Conservation (phyloP, 768 basidiomycete genomes). For the Lanmaoa rubissima region DNA sequence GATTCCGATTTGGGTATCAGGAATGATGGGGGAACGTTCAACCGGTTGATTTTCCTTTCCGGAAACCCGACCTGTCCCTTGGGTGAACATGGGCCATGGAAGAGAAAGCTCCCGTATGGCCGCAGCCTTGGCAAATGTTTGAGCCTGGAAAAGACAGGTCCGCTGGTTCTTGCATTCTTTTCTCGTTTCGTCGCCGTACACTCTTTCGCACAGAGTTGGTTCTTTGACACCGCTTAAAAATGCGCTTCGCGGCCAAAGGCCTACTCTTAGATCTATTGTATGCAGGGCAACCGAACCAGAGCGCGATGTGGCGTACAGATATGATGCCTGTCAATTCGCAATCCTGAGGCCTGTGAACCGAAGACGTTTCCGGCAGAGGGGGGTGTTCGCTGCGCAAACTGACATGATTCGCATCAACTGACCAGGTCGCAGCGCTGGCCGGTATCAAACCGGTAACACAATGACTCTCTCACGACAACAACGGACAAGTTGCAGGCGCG, state of each 20-base stretch:
- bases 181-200: background rate
- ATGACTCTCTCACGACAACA: background rate
- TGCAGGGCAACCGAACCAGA: background rate
- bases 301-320: background rate
- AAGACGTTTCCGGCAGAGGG: background rate
- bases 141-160: background rate
- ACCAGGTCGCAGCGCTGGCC: background rate
- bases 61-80: background rate
- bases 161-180: no score
- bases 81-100: background rate
- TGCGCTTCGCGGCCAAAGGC: background rate
- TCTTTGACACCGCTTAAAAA: background rate
- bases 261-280: background rate
- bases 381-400: background rate
- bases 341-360: no score
- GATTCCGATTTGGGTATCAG: background rate
- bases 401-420: background rate
- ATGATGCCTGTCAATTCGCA: background rate
- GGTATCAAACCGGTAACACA: background rate
- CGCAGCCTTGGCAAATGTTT: background rate
- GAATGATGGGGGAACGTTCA: background rate
- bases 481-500: background rate
- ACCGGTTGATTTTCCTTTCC: background rate
- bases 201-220: background rate
- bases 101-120: background rate